These are phyloP conservation scores for Nemophila menziesii DNA, from an alignment of 257 asterid genomes.

Conservation along the genomic window DNA sequence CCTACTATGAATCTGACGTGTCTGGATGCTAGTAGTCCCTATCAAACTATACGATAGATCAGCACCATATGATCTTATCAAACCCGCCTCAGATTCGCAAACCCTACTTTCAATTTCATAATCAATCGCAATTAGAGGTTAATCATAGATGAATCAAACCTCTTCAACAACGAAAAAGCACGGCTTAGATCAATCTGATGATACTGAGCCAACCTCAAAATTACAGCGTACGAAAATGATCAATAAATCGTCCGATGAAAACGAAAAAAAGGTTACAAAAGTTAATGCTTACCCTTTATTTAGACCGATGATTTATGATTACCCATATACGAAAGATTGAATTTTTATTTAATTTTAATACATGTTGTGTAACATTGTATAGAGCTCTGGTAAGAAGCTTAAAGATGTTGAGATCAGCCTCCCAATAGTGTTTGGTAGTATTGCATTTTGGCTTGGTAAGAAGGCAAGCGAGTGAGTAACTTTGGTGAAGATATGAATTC, in stretches of 20 bases:
- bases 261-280: conserved; percentile 38
- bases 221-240: conserved; percentile 40
- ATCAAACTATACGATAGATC: neutral
- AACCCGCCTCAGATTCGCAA: conserved; percentile 14
- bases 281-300: neutral
- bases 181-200: conserved; percentile 42
- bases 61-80: neutral
- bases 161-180: conserved; percentile 22
- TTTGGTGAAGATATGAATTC: conserved; percentile 1
- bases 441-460: conserved; percentile 99
- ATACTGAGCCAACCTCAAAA: conserved; percentile 34
- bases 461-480: conserved; percentile 89
- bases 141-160: conserved; percentile 37
- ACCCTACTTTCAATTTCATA: conserved; percentile 36
- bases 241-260: conserved; percentile 49
- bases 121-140: conserved; percentile 1
- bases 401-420: conserved; percentile 66
- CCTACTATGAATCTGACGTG: neutral
- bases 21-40: neutral
- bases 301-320: neutral
- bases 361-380: conserved; percentile 6
- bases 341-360: neutral
- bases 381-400: conserved; percentile 50
- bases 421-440: conserved; percentile 83
- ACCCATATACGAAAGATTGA: neutral